Evolutionary conservation across 2,329 filamentous ascomycete genomes (phyloP).

Genomic region (Talaromyces funiculosus): DNA sequence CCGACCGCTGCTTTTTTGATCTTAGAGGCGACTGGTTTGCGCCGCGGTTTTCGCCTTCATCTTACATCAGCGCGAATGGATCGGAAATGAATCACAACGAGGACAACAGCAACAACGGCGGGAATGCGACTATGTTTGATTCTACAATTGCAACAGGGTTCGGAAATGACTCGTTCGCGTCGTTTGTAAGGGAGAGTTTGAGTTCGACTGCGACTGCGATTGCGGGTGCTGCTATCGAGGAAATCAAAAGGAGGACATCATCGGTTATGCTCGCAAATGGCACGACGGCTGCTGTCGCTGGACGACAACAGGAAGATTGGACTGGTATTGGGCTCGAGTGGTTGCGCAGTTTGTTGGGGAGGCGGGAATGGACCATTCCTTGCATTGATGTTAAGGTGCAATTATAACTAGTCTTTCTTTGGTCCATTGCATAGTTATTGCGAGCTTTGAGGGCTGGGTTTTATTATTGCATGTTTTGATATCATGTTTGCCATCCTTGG

Average conservation of each 20-base stretch:
- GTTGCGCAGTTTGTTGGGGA: conserved; percentile 73
- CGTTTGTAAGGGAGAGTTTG: conserved; percentile 44
- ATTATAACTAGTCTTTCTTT: conserved; percentile 49
- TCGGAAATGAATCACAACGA: neutral
- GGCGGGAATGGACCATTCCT: conserved; percentile 82
- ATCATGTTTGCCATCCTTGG: neutral
- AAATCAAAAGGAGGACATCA: conserved; percentile 42
- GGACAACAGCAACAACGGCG: neutral
- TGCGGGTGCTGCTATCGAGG: conserved; percentile 61
- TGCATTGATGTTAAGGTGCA: conserved; percentile 85
- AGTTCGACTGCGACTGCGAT: conserved; percentile 67
- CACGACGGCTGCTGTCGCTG: neutral
- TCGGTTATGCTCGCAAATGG: conserved; percentile 8
- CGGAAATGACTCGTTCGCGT: conserved; percentile 28
- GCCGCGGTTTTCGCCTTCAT: conserved; percentile 50
- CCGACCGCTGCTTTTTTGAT: conserved; percentile 87
- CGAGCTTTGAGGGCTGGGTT: neutral
- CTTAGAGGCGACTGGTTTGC: conserved; percentile 90
- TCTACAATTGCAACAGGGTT: neutral
- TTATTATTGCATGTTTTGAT: neutral
- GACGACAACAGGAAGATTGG: conserved; percentile 51
- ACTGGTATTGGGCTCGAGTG: conserved; percentile 78
- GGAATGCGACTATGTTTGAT: neutral
- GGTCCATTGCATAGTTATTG: neutral
- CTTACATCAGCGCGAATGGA: neutral